Percentiles rank a stretch among this genome's conserved stretches.
Evolutionary conservation across 768 basidiomycete genomes (phyloP).

Genomic region (Baorangia bicolor): DNA sequence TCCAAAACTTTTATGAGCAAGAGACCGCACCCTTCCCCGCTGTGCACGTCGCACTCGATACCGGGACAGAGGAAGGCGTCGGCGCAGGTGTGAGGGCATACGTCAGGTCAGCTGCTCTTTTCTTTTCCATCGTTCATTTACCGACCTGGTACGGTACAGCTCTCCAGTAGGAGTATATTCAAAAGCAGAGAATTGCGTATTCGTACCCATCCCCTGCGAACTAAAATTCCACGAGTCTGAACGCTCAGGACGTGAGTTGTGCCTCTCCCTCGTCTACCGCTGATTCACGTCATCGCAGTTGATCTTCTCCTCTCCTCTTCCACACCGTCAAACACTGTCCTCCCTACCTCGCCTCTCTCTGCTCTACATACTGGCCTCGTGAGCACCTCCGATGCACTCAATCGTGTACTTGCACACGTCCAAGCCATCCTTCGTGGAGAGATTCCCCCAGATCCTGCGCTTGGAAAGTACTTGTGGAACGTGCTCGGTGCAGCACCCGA

Average conservation of each 20-base stretch:
- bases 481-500: conserved; percentile 72
- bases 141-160: conserved; percentile 37
- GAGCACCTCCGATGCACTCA: conserved; percentile 73
- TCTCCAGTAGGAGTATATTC: conserved; percentile 86
- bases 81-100: conserved; percentile 83
- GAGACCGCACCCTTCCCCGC: conserved; percentile 88
- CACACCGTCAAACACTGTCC: conserved; percentile 35
- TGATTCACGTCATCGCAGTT: conserved; percentile 45
- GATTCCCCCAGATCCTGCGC: conserved; percentile 72
- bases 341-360: conserved; percentile 62
- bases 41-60: conserved; percentile 88
- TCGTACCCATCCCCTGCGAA: conserved; percentile 87
- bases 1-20: conserved; percentile 96
- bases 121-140: conserved; percentile 6
- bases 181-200: conserved; percentile 94
- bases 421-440: conserved; percentile 78
- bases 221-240: conserved; percentile 82
- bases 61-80: conserved; percentile 63
- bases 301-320: conserved; percentile 69
- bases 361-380: conserved; percentile 49
- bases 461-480: conserved; percentile 91
- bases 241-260: conserved; percentile 74
- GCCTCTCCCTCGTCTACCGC: neutral
- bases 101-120: conserved; percentile 57
- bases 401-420: conserved; percentile 84